These are phyloP conservation scores for Cyclotella kingstonii DNA, from an alignment of 108 stramenopile species.

Conservation along the genomic window DNA sequence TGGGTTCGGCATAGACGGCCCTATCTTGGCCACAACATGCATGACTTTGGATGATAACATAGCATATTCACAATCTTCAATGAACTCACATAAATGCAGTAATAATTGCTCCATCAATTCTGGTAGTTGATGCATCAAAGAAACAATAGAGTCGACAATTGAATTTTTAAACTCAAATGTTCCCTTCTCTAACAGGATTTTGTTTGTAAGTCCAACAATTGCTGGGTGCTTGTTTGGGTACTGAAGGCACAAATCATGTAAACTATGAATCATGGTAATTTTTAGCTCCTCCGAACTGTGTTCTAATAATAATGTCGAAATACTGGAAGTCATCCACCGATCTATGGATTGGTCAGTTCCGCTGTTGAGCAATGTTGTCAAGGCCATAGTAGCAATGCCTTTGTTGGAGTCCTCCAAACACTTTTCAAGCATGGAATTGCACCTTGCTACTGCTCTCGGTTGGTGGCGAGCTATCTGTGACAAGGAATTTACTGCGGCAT, in stretches of 20 bases:
- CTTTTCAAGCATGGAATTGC: conserved; percentile 75
- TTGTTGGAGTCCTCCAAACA: conserved; percentile 65
- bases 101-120: conserved; percentile 86
- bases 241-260: conserved; percentile 88
- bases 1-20: conserved; percentile 79
- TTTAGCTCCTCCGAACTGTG: conserved; percentile 85
- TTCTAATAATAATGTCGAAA: conserved; percentile 62
- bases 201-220: conserved; percentile 89
- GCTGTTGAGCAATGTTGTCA: conserved; percentile 81
- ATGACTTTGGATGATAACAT: conserved; percentile 83
- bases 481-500: conserved; percentile 75
- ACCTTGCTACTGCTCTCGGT: conserved; percentile 63
- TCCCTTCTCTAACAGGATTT: conserved; percentile 93
- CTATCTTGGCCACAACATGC: conserved; percentile 87
- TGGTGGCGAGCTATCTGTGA: conserved; percentile 51
- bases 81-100: conserved; percentile 96
- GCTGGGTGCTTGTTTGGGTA: conserved; percentile 91
- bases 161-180: conserved; percentile 92
- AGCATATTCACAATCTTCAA: conserved; percentile 97
- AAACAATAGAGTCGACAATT: conserved; percentile 86
- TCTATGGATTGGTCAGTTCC: conserved; percentile 66
- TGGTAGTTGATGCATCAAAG: conserved; percentile 82
- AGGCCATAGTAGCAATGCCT: conserved; percentile 71
- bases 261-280: conserved; percentile 86
- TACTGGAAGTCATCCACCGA: conserved; percentile 58